Evolutionary conservation across 2,329 filamentous ascomycete genomes (phyloP).

Genomic region (Clonostachys sp.): DNA sequence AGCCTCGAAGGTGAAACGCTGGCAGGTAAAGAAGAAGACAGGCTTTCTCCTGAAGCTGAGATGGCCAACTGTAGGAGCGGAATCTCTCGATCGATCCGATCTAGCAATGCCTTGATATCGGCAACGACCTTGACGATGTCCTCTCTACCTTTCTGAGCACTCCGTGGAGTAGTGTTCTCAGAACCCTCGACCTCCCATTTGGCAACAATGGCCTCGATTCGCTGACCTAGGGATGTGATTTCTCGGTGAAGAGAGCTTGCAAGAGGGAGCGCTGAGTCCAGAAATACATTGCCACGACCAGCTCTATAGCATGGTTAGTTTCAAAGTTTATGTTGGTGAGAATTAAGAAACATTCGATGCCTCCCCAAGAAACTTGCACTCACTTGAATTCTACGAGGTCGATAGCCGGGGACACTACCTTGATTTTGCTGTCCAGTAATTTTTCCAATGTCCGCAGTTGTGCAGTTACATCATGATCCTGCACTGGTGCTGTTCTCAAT

Average conservation of each 20-base stretch:
- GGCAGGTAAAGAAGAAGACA: constrained; percentile 74
- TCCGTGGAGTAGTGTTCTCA: neutral
- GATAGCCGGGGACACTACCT: constrained; percentile 81
- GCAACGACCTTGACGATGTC: constrained; percentile 46
- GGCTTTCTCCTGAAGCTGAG: constrained; percentile 83
- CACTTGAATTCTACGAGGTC: constrained; percentile 90
- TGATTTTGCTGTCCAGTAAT: constrained; percentile 80
- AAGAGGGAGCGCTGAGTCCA: constrained; percentile 80
- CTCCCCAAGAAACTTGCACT: constrained; percentile 11
- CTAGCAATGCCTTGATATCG: constrained; percentile 71
- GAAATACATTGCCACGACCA: constrained; percentile 48
- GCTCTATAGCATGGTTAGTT: constrained; percentile 25
- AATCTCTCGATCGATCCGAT: constrained; percentile 83
- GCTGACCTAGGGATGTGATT: constrained; percentile 74
- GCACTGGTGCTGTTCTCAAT: constrained; percentile 50
- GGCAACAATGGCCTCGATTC: constrained; percentile 65
- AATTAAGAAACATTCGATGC: neutral
- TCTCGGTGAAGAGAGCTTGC: constrained; percentile 80
- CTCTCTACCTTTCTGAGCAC: neutral
- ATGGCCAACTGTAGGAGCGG: constrained; percentile 91
- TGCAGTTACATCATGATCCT: constrained; percentile 53
- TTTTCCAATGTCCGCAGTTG: constrained; percentile 71
- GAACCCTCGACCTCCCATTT: constrained; percentile 45
- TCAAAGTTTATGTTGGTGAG: neutral
- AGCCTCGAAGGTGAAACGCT: constrained; percentile 87